Evolutionary conservation across 164 flowering plant genomes (phyloP).

Genomic region (Vitis rotundifolia): DNA sequence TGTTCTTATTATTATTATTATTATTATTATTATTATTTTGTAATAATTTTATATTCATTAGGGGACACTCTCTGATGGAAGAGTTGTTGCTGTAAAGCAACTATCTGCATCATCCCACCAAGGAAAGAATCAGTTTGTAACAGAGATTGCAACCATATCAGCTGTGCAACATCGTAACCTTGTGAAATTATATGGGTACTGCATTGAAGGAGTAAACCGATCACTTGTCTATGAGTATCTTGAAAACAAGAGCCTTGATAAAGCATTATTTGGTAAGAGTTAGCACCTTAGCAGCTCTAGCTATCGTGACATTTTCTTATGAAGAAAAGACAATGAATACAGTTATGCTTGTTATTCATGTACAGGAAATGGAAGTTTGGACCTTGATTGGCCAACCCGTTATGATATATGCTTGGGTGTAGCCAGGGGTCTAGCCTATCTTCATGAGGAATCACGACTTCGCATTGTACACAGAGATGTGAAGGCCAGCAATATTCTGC

Average conservation of each 20-base stretch:
- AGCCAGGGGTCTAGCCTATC: conserved; percentile 76
- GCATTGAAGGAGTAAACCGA: conserved; percentile 64
- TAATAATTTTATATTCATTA: background rate
- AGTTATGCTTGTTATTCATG: conserved; percentile 3
- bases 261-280: conserved; percentile 66
- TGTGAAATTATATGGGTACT: conserved; percentile 79
- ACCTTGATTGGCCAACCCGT: conserved; percentile 61
- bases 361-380: conserved; percentile 43
- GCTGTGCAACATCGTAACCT: conserved; percentile 84
- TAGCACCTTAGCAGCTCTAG: background rate
- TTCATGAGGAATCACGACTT: conserved; percentile 73
- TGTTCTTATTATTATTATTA: too few species aligned
- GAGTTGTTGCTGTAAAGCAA: conserved; percentile 70
- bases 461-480: conserved; percentile 80
- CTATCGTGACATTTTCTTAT: background rate
- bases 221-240: conserved; percentile 80
- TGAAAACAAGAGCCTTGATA: conserved; percentile 74
- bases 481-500: conserved; percentile 81
- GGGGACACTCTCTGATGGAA: conserved; percentile 75
- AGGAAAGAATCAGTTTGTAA: conserved; percentile 67
- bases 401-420: conserved; percentile 67
- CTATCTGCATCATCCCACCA: conserved; percentile 68
- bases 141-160: conserved; percentile 81
- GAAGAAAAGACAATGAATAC: background rate
- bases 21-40: too few species aligned